Conservation (phyloP, 2,329 filamentous ascomycete species). For the Cercospora nicotianae region DNA sequence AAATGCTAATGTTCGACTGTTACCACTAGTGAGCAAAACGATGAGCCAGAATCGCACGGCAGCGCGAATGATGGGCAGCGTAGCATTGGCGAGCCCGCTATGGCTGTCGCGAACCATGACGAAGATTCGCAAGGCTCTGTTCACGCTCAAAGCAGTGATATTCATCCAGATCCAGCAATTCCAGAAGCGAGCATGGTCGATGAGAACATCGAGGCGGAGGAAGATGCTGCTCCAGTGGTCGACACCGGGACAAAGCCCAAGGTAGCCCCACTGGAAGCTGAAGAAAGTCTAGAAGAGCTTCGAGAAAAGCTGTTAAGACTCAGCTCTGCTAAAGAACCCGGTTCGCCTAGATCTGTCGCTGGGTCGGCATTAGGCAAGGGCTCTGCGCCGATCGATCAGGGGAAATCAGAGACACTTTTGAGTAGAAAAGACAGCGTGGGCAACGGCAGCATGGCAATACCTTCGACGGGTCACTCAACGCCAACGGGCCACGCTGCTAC, state of each 20-base stretch:
- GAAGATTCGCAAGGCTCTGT: background rate
- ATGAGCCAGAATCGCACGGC: background rate
- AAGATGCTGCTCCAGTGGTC: too few relatives aligned
- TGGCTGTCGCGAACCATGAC: background rate
- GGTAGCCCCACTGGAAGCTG: background rate
- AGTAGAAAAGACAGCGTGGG: too few relatives aligned
- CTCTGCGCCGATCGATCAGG: background rate
- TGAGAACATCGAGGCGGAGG: background rate
- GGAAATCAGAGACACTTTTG: too few relatives aligned
- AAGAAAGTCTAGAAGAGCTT: background rate
- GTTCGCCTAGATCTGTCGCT: background rate
- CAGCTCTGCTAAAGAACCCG: background rate
- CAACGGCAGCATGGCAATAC: too few relatives aligned
- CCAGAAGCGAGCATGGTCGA: background rate
- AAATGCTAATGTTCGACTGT: background rate
- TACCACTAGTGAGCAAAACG: background rate
- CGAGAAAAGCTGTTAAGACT: background rate
- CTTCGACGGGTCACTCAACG: too few relatives aligned
- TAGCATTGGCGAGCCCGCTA: background rate
- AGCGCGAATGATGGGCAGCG: background rate
- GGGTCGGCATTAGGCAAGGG: background rate
- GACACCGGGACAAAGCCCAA: background rate
- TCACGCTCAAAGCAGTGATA: background rate
- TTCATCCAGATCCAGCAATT: background rate
- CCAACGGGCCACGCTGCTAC: too few relatives aligned